A percentile compares a stretch with the other conserved stretches of the same genome.
These are phyloP conservation scores for Neofusicoccum sp. DNA, from an alignment of 2,329 filamentous ascomycete species.

Conservation along the genomic window DNA sequence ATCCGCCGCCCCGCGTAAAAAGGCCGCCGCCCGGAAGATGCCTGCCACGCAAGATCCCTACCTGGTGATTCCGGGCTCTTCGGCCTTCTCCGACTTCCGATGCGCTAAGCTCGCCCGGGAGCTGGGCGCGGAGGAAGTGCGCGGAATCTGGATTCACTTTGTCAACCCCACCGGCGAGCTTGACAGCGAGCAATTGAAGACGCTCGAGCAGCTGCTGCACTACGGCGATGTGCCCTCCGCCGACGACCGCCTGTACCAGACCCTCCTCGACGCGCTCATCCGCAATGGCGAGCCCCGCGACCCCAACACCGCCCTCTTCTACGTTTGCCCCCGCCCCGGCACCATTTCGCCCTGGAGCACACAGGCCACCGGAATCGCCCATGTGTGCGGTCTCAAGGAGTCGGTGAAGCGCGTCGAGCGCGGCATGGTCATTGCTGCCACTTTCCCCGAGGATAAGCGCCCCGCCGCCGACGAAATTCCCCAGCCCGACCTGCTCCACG, in stretches of 20 bases:
- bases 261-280: constrained; percentile 46
- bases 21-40: constrained; percentile 20
- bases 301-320: constrained; percentile 58
- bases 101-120: constrained; percentile 45
- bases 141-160: constrained; percentile 53
- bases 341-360: constrained; percentile 96
- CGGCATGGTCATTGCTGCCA: constrained; percentile 72
- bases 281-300: constrained; percentile 52
- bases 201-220: constrained; percentile 59
- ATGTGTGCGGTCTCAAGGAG: constrained; percentile 78
- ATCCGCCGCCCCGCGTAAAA: constrained; percentile 6
- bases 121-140: constrained; percentile 47
- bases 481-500: constrained; percentile 72
- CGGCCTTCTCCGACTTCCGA: constrained; percentile 56
- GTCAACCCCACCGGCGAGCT: constrained; percentile 44
- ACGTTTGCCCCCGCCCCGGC: constrained; percentile 74
- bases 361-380: constrained; percentile 88
- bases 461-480: constrained; percentile 53
- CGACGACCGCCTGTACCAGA: constrained; percentile 44
- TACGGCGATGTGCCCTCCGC: constrained; percentile 56
- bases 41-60: constrained; percentile 32
- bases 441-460: constrained; percentile 49
- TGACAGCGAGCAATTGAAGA: constrained; percentile 45
- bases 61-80: constrained; percentile 50
- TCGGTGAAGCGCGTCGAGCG: constrained; percentile 79